phyloP scores from a whole-genome alignment of 805 yeast genomes.

The Cyberlindnera lachancei region DNA sequence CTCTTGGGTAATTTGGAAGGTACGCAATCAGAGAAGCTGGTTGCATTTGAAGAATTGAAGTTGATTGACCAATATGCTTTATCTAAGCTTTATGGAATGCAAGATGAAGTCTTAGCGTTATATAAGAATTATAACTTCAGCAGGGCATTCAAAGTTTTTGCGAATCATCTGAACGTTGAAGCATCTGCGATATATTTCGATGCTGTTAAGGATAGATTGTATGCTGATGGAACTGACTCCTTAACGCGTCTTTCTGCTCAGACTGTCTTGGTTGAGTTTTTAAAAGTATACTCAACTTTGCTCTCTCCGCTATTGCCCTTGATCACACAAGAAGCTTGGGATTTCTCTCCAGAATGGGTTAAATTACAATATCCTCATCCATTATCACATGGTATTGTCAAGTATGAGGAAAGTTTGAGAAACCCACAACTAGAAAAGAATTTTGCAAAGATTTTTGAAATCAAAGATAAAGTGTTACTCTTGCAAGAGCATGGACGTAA shows the following conservation, averaged over 20 bases:
- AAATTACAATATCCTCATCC: slow-evolving; percentile 11
- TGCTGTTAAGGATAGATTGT: slow-evolving; percentile 75
- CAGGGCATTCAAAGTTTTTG: slow-evolving; percentile 57
- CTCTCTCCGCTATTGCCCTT: slow-evolving; percentile 80
- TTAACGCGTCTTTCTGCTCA: slow-evolving; percentile 49
- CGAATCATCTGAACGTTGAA: slow-evolving; percentile 64
- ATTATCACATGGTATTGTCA: slow-evolving; percentile 10
- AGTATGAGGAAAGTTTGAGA: slow-evolving; percentile 20
- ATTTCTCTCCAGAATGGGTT: slow-evolving; percentile 33
- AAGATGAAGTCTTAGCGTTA: slow-evolving; percentile 30
- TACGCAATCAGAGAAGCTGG: slow-evolving; percentile 26
- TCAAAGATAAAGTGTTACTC: slow-evolving; percentile 43
- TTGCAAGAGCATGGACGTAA: slow-evolving; percentile 51
- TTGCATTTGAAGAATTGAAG: slow-evolving; percentile 34
- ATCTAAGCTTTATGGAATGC: slow-evolving; percentile 43
- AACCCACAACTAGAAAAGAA: slow-evolving; percentile 31
- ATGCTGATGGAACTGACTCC: slow-evolving; percentile 52
- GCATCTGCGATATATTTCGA: slow-evolving; percentile 84
- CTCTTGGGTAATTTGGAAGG: slow-evolving; percentile 68
- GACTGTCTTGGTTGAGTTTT: slow-evolving; percentile 54
- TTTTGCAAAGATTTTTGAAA: slow-evolving; percentile 36
- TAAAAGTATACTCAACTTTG: slow-evolving; percentile 55
- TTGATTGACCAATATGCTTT: slow-evolving; percentile 58
- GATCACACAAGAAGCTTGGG: slow-evolving; percentile 86
- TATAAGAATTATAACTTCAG: slow-evolving; percentile 61